A percentile compares a stretch with the other conserved stretches of the same genome.
Conservation (phyloP, 345 rosid species). For the Eucalyptus pumila region DNA sequence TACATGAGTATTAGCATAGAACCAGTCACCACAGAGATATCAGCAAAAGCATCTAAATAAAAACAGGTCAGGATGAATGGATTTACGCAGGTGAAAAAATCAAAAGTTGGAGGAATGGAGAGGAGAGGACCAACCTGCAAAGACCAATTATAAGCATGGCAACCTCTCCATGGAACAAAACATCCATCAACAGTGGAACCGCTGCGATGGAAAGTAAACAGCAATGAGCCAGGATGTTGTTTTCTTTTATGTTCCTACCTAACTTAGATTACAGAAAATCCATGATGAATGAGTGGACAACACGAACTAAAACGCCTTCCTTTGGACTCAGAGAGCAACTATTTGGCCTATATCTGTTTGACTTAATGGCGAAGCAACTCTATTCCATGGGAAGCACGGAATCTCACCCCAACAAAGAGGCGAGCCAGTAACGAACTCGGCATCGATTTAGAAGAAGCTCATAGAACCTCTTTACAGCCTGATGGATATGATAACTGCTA, state of each 20-base stretch:
- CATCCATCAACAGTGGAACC: constrained; percentile 6
- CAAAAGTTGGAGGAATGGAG: not conserved
- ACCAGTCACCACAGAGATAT: not conserved
- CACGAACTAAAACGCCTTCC: not conserved
- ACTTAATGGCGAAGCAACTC: not conserved
- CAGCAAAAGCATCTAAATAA: not conserved
- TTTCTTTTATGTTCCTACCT: not conserved
- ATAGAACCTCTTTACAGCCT: not conserved
- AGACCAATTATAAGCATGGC: constrained; percentile 30
- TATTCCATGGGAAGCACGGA: not conserved
- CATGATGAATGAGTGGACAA: not conserved
- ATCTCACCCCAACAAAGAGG: not conserved
- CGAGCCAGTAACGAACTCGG: not conserved
- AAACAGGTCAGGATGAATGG: not conserved
- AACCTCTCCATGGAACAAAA: constrained; percentile 26
- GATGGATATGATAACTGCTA: not conserved
- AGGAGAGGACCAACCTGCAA: constrained; percentile 23
- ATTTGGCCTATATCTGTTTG: not conserved
- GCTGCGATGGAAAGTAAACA: constrained; percentile 13
- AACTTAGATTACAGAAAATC: not conserved
- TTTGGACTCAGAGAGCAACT: not conserved
- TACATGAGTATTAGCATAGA: not conserved
- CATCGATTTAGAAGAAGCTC: not conserved
- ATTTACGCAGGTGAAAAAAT: not conserved
- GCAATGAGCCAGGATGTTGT: not conserved